phyloP scores from a whole-genome alignment of 1,284 basidiomycete species.

The Leccinum proximum region DNA sequence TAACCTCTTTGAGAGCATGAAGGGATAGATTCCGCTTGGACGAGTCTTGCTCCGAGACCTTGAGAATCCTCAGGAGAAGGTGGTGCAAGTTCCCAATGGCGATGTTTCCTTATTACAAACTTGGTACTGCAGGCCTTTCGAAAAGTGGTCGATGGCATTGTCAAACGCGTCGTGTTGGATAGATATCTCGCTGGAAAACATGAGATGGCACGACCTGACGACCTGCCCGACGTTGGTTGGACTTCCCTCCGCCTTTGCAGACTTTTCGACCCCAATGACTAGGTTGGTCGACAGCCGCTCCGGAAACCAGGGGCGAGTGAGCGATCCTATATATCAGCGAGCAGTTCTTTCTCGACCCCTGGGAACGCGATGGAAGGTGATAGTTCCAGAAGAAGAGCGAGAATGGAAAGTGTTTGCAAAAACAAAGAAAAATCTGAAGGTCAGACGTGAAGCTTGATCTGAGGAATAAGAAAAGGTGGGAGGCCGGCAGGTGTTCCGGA shows the following conservation, averaged over 20 bases:
- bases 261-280: conserved; percentile 58
- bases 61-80: too few relatives aligned
- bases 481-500: conserved; percentile 58
- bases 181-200: conserved; percentile 70
- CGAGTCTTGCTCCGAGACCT: too few relatives aligned
- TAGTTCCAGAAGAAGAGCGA: conserved; percentile 69
- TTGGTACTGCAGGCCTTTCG: conserved; percentile 12
- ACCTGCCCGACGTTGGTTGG: conserved; percentile 76
- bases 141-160: conserved; percentile 71
- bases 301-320: conserved; percentile 75
- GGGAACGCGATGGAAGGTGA: conserved; percentile 67
- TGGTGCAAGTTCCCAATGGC: too few relatives aligned
- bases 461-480: conserved; percentile 61
- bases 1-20: conserved; percentile 91
- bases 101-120: too few relatives aligned
- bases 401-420: conserved; percentile 68
- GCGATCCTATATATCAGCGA: conserved; percentile 73
- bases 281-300: conserved; percentile 76
- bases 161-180: conserved; percentile 74
- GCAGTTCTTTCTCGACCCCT: conserved; percentile 67
- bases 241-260: conserved; percentile 50
- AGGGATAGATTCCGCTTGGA: conserved; percentile 76
- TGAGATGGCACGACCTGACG: conserved; percentile 36
- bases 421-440: conserved; percentile 76
- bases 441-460: conserved; percentile 73